These are phyloP conservation scores for Zygosaccharomyces sapae DNA, from an alignment of 1,139 yeast genomes.

Conservation along the genomic window DNA sequence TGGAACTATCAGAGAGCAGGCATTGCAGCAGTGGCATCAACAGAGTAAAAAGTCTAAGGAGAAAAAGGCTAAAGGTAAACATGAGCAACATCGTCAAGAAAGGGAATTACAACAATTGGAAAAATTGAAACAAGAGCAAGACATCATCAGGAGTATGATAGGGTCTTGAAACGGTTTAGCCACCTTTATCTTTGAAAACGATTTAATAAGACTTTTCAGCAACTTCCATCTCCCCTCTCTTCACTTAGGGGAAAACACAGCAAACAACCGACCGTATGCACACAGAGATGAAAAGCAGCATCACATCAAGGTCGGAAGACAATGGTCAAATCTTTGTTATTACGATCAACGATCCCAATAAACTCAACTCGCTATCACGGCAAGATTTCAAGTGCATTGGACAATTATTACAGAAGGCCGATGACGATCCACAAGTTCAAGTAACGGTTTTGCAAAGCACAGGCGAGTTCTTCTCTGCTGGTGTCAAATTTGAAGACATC, in stretches of 20 bases:
- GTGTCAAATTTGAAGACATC: slow-evolving; percentile 60
- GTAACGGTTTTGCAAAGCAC: slow-evolving; percentile 66
- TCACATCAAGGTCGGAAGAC: slow-evolving; percentile 1
- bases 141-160: slow-evolving; percentile 12
- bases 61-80: slow-evolving; percentile 54
- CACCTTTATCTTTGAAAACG: too few relatives aligned
- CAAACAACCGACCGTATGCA: background rate
- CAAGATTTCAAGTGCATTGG: slow-evolving; percentile 64
- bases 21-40: slow-evolving; percentile 48
- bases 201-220: too few relatives aligned
- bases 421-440: slow-evolving; percentile 57
- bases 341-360: slow-evolving; percentile 59
- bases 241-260: too few relatives aligned
- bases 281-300: background rate
- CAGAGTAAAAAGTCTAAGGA: slow-evolving; percentile 50
- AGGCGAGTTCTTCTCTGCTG: slow-evolving; percentile 79
- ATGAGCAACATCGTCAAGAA: slow-evolving; percentile 43
- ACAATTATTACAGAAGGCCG: slow-evolving; percentile 56
- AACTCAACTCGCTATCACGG: slow-evolving; percentile 64
- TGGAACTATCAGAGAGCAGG: slow-evolving; percentile 50
- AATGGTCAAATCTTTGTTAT: slow-evolving; percentile 42
- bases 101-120: slow-evolving; percentile 22
- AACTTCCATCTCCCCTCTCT: background rate
- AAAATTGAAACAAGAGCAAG: slow-evolving; percentile 21
- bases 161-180: slow-evolving; percentile 4